A percentile compares a stretch with the other conserved stretches of the same genome.
phyloP scores from a whole-genome alignment of 805 yeast genomes.

The Kluyveromyces nonfermentans region DNA sequence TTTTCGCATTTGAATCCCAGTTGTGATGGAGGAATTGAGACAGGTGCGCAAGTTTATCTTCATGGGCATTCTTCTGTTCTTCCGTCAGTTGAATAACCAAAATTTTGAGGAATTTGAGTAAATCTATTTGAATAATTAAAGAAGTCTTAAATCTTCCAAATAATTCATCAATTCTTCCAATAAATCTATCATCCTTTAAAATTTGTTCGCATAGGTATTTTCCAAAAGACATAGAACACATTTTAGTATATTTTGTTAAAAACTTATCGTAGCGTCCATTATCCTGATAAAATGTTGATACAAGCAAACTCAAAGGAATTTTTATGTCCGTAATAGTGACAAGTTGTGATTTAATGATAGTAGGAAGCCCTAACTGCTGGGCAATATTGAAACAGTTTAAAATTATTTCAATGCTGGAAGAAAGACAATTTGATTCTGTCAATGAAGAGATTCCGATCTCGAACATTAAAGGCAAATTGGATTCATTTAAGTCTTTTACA shows the following conservation, averaged over 20 bases:
- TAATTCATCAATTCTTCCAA: constrained; percentile 14
- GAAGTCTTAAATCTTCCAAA: constrained; percentile 24
- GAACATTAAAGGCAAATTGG: constrained; percentile 1
- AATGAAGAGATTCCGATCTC: constrained; percentile 6
- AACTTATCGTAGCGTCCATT: constrained; percentile 21
- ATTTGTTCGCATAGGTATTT: constrained; percentile 13
- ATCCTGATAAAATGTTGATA: constrained; percentile 8
- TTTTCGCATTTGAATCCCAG: constrained; percentile 13
- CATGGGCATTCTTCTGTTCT: neutral
- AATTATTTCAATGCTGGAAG: constrained; percentile 16
- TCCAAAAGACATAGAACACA: constrained; percentile 19
- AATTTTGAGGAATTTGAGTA: constrained; percentile 25
- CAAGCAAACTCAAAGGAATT: neutral
- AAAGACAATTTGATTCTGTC: constrained; percentile 9
- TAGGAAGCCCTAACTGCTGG: constrained; percentile 9
- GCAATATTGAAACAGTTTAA: constrained; percentile 18
- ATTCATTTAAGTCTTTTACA: constrained; percentile 4
- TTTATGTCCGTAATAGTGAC: constrained; percentile 5
- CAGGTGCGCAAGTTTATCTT: constrained; percentile 9
- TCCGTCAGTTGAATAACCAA: constrained; percentile 10
- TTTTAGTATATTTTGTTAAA: constrained; percentile 17
- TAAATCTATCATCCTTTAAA: constrained; percentile 11
- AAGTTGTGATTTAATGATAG: constrained; percentile 7
- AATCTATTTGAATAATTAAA: constrained; percentile 27
- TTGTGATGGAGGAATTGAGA: constrained; percentile 15